Evolutionary conservation across 2,329 filamentous ascomycete species (phyloP).

Genomic region (Moelleriella libera): DNA sequence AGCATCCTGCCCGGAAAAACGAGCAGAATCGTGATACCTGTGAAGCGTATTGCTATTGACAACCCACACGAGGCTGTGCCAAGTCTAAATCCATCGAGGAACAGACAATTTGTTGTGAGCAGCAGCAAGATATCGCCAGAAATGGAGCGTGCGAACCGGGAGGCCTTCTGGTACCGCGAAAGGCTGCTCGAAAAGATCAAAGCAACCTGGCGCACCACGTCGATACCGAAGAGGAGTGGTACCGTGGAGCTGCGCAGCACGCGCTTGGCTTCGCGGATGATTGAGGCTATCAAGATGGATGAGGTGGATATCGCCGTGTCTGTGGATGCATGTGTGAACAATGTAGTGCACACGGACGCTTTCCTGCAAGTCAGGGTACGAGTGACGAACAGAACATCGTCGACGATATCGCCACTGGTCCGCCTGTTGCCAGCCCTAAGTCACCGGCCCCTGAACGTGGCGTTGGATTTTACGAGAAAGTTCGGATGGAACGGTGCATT

Average conservation of each 20-base stretch:
- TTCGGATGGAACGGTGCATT: slow-evolving; percentile 75
- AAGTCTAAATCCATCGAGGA: slow-evolving; percentile 64
- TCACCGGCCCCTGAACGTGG: slow-evolving; percentile 55
- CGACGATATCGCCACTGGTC: slow-evolving; percentile 56
- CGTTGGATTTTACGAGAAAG: slow-evolving; percentile 69
- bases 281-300: slow-evolving; percentile 69
- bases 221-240: slow-evolving; percentile 41
- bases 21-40: slow-evolving; percentile 59
- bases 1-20: slow-evolving; percentile 53
- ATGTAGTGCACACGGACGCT: slow-evolving; percentile 22
- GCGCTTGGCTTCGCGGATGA: slow-evolving; percentile 61
- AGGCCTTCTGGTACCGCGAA: slow-evolving; percentile 87
- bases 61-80: slow-evolving; percentile 68
- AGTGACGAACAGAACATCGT: slow-evolving; percentile 58
- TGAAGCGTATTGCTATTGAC: slow-evolving; percentile 63
- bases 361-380: slow-evolving; percentile 59
- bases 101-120: slow-evolving; percentile 86
- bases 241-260: slow-evolving; percentile 64
- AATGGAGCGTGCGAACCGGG: slow-evolving; percentile 60
- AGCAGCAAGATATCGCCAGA: slow-evolving; percentile 66
- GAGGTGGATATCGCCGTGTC: slow-evolving; percentile 53
- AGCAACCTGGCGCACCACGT: slow-evolving; percentile 54
- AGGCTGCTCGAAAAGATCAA: slow-evolving; percentile 57
- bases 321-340: slow-evolving; percentile 9
- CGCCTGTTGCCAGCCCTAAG: slow-evolving; percentile 65